Percentiles rank a stretch among this genome's conserved stretches.
Evolutionary conservation across 441 rosid species (phyloP).

Genomic region (Aleurites moluccanus): DNA sequence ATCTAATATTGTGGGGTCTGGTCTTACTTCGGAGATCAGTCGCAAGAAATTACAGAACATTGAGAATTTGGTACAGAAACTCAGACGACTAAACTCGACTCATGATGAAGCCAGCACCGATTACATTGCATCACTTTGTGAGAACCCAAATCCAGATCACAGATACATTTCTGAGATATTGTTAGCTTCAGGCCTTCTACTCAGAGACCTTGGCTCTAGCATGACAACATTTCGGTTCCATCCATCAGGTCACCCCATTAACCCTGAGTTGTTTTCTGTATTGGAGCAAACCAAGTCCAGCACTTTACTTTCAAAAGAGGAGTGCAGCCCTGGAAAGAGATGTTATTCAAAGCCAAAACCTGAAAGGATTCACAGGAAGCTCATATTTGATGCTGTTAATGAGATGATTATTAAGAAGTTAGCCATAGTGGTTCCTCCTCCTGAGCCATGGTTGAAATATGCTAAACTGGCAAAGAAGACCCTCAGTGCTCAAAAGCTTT

Average conservation of each 20-base stretch:
- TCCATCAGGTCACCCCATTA: constrained; percentile 79
- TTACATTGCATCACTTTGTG: constrained; percentile 90
- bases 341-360: constrained; percentile 33
- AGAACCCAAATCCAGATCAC: constrained; percentile 74
- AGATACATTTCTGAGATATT: constrained; percentile 90
- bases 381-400: constrained; percentile 79
- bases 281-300: constrained; percentile 82
- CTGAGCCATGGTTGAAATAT: constrained; percentile 54
- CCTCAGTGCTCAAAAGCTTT: constrained; percentile 71
- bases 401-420: constrained; percentile 66
- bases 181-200: constrained; percentile 86
- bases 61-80: constrained; percentile 77
- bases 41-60: constrained; percentile 80
- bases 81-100: constrained; percentile 67
- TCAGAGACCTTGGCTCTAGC: constrained; percentile 66
- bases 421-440: constrained; percentile 33
- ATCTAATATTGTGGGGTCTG: constrained; percentile 30
- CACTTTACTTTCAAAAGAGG: constrained; percentile 43
- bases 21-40: constrained; percentile 58
- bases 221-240: constrained; percentile 70
- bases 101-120: constrained; percentile 85
- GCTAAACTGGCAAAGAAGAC: constrained; percentile 48
- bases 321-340: constrained; percentile 28
- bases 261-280: constrained; percentile 79
- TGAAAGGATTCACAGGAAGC: constrained; percentile 61